phyloP scores from a whole-genome alignment of 108 stramenopile genomes.

The Nitzschia inconspicua region DNA sequence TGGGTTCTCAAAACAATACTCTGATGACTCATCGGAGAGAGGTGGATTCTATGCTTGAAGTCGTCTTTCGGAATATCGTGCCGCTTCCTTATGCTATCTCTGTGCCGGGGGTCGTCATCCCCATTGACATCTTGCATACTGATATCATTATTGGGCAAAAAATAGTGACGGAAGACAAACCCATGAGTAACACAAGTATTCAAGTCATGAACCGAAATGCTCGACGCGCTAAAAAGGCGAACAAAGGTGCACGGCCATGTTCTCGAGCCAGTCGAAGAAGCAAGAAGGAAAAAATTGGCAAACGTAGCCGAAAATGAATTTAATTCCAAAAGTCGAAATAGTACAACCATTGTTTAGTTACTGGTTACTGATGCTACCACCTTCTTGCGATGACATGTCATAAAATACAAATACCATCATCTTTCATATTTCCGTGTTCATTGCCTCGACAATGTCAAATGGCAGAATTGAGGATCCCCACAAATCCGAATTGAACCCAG shows the following conservation, averaged over 20 bases:
- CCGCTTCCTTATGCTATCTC: too few relatives aligned
- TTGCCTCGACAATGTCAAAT: constrained; percentile 2
- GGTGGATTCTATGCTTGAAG: too few relatives aligned
- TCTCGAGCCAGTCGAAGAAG: constrained; percentile 51
- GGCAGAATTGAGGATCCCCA: constrained; percentile 9
- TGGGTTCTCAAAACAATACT: too few relatives aligned
- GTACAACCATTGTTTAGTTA: neutral
- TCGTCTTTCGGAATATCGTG: too few relatives aligned
- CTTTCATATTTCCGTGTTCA: constrained; percentile 5
- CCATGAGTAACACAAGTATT: too few relatives aligned
- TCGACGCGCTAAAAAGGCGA: constrained; percentile 60
- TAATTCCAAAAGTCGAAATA: neutral
- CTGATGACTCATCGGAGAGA: too few relatives aligned
- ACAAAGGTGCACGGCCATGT: constrained; percentile 68
- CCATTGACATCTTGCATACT: too few relatives aligned
- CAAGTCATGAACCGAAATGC: constrained; percentile 68
- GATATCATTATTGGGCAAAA: neutral
- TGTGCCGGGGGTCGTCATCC: too few relatives aligned
- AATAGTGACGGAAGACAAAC: neutral
- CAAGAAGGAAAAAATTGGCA: constrained; percentile 43
- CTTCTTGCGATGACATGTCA: neutral
- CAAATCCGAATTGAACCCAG: constrained; percentile 11
- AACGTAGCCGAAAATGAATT: constrained; percentile 22
- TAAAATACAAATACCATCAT: neutral
- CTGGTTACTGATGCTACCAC: neutral